These are phyloP conservation scores for Articulospora tetracladia DNA, from an alignment of 495 filamentous ascomycete species.

Conservation along the genomic window DNA sequence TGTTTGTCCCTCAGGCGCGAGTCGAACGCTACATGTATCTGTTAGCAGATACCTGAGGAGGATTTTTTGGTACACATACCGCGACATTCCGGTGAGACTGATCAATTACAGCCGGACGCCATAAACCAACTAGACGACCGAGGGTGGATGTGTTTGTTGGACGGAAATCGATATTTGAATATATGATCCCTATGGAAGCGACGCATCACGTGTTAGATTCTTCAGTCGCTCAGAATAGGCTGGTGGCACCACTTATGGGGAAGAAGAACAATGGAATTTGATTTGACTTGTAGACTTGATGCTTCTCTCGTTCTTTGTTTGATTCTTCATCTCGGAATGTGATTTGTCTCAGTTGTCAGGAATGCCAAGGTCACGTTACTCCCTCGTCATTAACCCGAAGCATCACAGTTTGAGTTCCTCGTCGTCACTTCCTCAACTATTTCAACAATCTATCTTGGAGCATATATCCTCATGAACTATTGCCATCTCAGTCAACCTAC, in stretches of 20 bases:
- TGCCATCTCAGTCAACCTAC: neutral
- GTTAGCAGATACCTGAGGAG: neutral
- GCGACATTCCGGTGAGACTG: conserved; percentile 15
- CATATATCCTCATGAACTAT: neutral
- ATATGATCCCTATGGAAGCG: neutral
- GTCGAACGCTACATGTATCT: conserved; percentile 9
- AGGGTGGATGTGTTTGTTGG: conserved; percentile 1
- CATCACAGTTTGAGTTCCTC: too few species aligned
- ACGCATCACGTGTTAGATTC: too few species aligned
- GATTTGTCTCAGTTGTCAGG: too few species aligned
- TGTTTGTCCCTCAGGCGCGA: conserved; percentile 13
- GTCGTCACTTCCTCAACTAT: too few species aligned
- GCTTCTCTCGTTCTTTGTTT: neutral
- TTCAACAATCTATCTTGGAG: too few species aligned
- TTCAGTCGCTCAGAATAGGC: neutral
- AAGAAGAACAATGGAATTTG: neutral
- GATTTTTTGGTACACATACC: neutral
- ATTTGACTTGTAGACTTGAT: neutral
- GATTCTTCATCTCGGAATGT: neutral
- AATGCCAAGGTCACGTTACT: too few species aligned
- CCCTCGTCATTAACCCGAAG: too few species aligned
- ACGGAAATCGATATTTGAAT: neutral
- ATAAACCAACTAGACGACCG: conserved; percentile 23
- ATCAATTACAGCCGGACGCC: conserved; percentile 18
- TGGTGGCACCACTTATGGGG: neutral